Evolutionary conservation across 2,329 filamentous ascomycete species (phyloP).

Genomic region (Colletotrichum sp.): DNA sequence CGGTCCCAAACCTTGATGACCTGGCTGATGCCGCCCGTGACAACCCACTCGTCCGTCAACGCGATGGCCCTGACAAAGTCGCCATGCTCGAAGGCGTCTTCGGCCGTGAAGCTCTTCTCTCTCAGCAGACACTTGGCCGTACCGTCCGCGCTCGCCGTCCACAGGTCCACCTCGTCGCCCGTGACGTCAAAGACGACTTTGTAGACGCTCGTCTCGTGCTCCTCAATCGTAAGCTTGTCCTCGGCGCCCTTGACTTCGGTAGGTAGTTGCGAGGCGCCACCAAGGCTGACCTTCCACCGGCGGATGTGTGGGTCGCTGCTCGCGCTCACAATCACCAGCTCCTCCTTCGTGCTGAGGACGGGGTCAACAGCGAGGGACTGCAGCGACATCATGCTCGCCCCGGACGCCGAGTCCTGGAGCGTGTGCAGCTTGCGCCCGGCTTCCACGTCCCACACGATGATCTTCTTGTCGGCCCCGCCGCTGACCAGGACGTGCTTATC

Average conservation of each 20-base stretch:
- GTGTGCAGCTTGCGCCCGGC: constrained; percentile 74
- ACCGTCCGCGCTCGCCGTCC: constrained; percentile 93
- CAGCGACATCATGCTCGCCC: constrained; percentile 74
- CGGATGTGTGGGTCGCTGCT: constrained; percentile 83
- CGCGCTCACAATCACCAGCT: constrained; percentile 74
- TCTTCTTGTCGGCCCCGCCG: constrained; percentile 79
- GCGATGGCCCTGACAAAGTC: constrained; percentile 89
- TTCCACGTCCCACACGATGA: constrained; percentile 81
- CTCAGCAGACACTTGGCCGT: constrained; percentile 81
- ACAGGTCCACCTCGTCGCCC: constrained; percentile 73
- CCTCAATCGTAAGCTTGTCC: constrained; percentile 63
- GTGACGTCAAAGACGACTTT: constrained; percentile 73
- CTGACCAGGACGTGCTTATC: constrained; percentile 72
- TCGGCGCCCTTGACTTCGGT: constrained; percentile 33
- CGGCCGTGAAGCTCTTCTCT: constrained; percentile 69
- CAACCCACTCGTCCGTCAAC: constrained; percentile 76
- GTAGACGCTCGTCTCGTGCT: constrained; percentile 93
- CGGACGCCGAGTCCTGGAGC: constrained; percentile 71
- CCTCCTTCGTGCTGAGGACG: constrained; percentile 52
- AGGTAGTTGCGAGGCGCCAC: constrained; percentile 58
- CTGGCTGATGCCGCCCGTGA: constrained; percentile 91
- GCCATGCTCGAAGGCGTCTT: constrained; percentile 78
- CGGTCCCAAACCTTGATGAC: constrained; percentile 90
- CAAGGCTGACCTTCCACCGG: constrained; percentile 70
- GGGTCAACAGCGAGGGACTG: constrained; percentile 82